A percentile compares a stretch with the other conserved stretches of the same genome.
Conservation (phyloP, 176 grass and related monocot genomes). For the Ampelocalamus luodianensis region DNA sequence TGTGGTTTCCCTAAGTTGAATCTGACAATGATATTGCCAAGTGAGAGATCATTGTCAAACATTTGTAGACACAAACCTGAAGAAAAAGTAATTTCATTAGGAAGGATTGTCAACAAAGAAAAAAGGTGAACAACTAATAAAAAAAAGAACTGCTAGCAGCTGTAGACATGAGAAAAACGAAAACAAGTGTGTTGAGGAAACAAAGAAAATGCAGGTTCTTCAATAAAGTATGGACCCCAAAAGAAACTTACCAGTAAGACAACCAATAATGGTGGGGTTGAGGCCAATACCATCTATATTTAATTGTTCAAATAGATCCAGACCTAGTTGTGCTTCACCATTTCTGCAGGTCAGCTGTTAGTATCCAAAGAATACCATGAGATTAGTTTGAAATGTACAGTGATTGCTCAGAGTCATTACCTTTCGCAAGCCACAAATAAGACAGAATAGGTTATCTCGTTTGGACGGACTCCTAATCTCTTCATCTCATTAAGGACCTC, state of each 20-base stretch:
- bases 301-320: conserved; percentile 76
- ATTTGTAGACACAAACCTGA: conserved; percentile 90
- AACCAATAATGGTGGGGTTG: conserved; percentile 75
- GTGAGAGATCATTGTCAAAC: conserved; percentile 67
- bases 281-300: conserved; percentile 63
- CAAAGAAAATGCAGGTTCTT: conserved; percentile 29
- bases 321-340: conserved; percentile 78
- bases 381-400: conserved; percentile 29
- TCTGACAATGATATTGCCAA: conserved; percentile 64
- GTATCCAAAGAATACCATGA: conserved; percentile 40
- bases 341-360: conserved; percentile 63
- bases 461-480: conserved; percentile 66
- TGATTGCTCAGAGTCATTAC: conserved; percentile 54
- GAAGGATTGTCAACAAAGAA: conserved; percentile 23
- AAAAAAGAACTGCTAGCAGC: conserved; percentile 10
- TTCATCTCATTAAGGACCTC: conserved; percentile 81
- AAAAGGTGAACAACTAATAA: conserved; percentile 2
- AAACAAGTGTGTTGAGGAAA: conserved; percentile 21
- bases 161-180: conserved; percentile 12
- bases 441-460: conserved; percentile 93
- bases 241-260: conserved; percentile 73
- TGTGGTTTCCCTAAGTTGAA: conserved; percentile 85
- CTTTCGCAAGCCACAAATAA: conserved; percentile 93
- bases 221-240: not conserved
- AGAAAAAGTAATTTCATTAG: conserved; percentile 39